These are phyloP conservation scores for Sarcocystis neurona DNA, from an alignment of 169 alveolate species.

Conservation along the genomic window DNA sequence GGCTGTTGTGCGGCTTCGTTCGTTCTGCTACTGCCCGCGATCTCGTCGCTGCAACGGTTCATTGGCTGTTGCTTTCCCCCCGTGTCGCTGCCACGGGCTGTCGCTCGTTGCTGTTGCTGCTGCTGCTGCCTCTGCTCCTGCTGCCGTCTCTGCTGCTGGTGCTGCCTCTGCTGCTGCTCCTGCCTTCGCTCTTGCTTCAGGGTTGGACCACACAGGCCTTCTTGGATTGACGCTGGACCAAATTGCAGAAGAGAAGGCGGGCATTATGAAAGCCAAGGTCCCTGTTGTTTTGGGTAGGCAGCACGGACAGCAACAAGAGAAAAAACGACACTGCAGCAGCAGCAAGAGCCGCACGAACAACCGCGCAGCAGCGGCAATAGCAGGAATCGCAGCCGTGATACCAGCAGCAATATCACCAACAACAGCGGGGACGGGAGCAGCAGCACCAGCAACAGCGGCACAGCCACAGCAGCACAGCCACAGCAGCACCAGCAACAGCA, in stretches of 20 bases:
- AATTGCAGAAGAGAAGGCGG: constrained; percentile 89
- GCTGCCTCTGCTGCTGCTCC: not conserved
- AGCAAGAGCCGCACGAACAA: not conserved
- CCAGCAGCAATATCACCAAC: too few relatives aligned
- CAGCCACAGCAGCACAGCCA: too few relatives aligned
- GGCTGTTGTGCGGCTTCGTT: too few relatives aligned
- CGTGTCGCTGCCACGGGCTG: not conserved
- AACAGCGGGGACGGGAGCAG: too few relatives aligned
- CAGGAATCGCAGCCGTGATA: too few relatives aligned
- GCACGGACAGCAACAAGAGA: not conserved
- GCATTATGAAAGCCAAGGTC: constrained; percentile 80
- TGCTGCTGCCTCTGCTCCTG: not conserved
- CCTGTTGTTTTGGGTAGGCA: constrained; percentile 74
- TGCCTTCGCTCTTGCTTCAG: constrained; percentile 3
- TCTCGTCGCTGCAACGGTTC: too few relatives aligned
- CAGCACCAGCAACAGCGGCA: too few relatives aligned
- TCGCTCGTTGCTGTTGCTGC: not conserved
- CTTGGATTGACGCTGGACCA: constrained; percentile 84
- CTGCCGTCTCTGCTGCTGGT: too few relatives aligned
- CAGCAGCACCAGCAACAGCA: too few relatives aligned
- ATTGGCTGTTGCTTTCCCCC: too few relatives aligned
- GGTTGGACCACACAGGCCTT: constrained; percentile 85
- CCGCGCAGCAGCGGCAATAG: too few relatives aligned
- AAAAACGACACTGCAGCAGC: not conserved
- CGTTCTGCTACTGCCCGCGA: too few relatives aligned